Percentiles rank a stretch among this genome's conserved stretches.
phyloP scores from a whole-genome alignment of 768 basidiomycete genomes.

The Coprinellus micaceus region DNA sequence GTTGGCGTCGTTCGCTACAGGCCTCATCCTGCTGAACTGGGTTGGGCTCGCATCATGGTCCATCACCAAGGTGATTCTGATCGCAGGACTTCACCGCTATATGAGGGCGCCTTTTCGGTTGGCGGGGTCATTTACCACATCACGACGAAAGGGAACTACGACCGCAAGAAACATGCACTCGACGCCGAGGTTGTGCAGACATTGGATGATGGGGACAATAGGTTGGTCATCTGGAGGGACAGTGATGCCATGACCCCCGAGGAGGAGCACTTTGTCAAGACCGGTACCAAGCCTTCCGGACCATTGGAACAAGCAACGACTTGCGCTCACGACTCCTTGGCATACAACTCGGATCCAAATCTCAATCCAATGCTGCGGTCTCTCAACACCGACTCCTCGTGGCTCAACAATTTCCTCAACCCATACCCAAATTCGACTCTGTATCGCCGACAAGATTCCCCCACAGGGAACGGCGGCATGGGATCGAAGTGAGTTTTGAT shows the following conservation, averaged over 20 bases:
- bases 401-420: conserved; percentile 43
- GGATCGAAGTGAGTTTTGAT: conserved; percentile 47
- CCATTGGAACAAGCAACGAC: conserved; percentile 30
- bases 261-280: conserved; percentile 40
- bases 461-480: conserved; percentile 47
- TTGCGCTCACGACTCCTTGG: conserved; percentile 69
- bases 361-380: conserved; percentile 49
- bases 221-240: conserved; percentile 73
- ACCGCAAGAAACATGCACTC: conserved; percentile 52
- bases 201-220: conserved; percentile 32
- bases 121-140: conserved; percentile 68
- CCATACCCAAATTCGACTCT: conserved; percentile 31
- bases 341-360: conserved; percentile 59
- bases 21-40: conserved; percentile 49
- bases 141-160: conserved; percentile 65
- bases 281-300: conserved; percentile 19
- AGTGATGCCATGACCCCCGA: conserved; percentile 57
- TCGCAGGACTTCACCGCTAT: conserved; percentile 52
- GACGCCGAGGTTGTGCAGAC: conserved; percentile 44
- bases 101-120: conserved; percentile 74
- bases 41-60: conserved; percentile 78
- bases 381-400: conserved; percentile 24
- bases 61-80: conserved; percentile 55
- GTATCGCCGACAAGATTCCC: conserved; percentile 50
- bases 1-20: conserved; percentile 48